Evolutionary conservation across 352 stramenopile genomes (phyloP).

Genomic region (Pythium dissotocum): DNA sequence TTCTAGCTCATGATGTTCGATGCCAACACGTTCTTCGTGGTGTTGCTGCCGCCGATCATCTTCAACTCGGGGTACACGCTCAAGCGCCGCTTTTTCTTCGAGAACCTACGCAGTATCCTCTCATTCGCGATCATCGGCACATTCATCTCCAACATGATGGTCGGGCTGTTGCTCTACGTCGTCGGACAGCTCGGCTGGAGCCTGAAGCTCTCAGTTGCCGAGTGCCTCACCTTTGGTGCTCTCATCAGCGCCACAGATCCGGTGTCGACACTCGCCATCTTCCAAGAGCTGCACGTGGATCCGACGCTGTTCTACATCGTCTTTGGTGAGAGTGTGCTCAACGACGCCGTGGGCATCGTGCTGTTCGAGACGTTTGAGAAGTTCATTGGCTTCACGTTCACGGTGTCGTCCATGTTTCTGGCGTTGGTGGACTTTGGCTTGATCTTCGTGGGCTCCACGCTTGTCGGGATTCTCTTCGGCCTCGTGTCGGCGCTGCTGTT

Average conservation of each 20-base stretch:
- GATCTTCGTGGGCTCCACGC: slow-evolving; percentile 61
- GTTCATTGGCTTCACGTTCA: slow-evolving; percentile 57
- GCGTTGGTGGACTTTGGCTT: slow-evolving; percentile 61
- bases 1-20: slow-evolving; percentile 52
- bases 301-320: slow-evolving; percentile 83
- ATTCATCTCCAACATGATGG: slow-evolving; percentile 52
- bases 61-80: slow-evolving; percentile 81
- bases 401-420: slow-evolving; percentile 27
- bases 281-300: slow-evolving; percentile 64
- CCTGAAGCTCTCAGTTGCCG: slow-evolving; percentile 52
- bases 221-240: slow-evolving; percentile 71
- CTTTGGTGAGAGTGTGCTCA: slow-evolving; percentile 85
- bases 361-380: slow-evolving; percentile 75
- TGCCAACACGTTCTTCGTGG: slow-evolving; percentile 78
- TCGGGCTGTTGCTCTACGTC: slow-evolving; percentile 50
- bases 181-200: slow-evolving; percentile 31
- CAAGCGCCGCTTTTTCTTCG: slow-evolving; percentile 70
- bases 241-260: slow-evolving; percentile 82
- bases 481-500: slow-evolving; percentile 55
- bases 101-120: slow-evolving; percentile 67
- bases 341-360: slow-evolving; percentile 80
- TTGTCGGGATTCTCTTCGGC: slow-evolving; percentile 63
- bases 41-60: slow-evolving; percentile 82
- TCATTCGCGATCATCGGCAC: slow-evolving; percentile 72
- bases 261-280: slow-evolving; percentile 78